Conservation (phyloP, 805 yeast species). For the Clavispora asparagi region DNA sequence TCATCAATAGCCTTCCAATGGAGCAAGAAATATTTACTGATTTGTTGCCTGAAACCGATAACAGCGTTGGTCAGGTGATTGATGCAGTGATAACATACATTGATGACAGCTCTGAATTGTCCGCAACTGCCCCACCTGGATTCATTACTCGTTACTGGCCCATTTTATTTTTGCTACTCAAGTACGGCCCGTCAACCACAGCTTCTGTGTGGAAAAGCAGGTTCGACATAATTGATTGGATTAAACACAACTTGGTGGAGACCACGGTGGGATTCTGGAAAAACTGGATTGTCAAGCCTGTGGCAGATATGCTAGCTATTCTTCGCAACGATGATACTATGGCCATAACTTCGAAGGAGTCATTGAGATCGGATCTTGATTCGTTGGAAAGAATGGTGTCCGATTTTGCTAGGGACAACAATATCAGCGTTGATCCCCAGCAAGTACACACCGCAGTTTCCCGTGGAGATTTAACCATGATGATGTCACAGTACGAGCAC, state of each 20-base stretch:
- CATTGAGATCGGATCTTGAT: slow-evolving; percentile 70
- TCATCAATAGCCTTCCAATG: slow-evolving; percentile 18
- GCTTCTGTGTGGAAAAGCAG: slow-evolving; percentile 45
- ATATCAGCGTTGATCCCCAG: slow-evolving; percentile 13
- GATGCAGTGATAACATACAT: slow-evolving; percentile 4
- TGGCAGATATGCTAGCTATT: slow-evolving; percentile 65
- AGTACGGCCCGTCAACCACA: slow-evolving; percentile 52
- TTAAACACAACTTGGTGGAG: slow-evolving; percentile 54
- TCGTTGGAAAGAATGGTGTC: slow-evolving; percentile 85
- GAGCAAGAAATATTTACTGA: neutral
- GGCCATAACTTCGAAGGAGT: slow-evolving; percentile 73
- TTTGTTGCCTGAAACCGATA: slow-evolving; percentile 4
- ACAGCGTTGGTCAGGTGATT: neutral
- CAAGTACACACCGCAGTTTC: slow-evolving; percentile 46
- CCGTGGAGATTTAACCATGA: slow-evolving; percentile 72
- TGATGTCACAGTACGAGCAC: slow-evolving; percentile 75
- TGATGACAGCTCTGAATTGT: neutral
- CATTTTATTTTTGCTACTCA: slow-evolving; percentile 28
- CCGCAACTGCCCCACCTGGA: slow-evolving; percentile 10
- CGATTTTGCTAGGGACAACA: slow-evolving; percentile 49
- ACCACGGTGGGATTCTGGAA: slow-evolving; percentile 61
- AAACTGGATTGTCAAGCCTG: slow-evolving; percentile 83
- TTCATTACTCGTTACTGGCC: slow-evolving; percentile 59
- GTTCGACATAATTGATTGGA: slow-evolving; percentile 50
- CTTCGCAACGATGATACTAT: slow-evolving; percentile 78